Evolutionary conservation across 2,329 filamentous ascomycete genomes (phyloP).

Genomic region (Sodiomyces alkalinus): DNA sequence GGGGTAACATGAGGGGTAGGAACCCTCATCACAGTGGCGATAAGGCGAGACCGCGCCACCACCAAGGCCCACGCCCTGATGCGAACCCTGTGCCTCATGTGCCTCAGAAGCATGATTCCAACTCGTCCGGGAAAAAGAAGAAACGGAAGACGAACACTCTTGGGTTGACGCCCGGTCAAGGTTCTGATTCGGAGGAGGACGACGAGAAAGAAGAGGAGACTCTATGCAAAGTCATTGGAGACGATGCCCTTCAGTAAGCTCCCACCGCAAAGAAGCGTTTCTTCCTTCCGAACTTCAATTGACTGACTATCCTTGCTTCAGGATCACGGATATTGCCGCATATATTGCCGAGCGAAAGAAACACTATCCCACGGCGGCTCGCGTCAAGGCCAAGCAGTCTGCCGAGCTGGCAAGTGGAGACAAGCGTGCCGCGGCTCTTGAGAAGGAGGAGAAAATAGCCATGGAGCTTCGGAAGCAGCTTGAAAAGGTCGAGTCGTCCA

Average conservation of each 20-base stretch:
- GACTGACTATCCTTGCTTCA: too few species aligned
- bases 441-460: conserved; percentile 47
- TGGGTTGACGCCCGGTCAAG: conserved; percentile 52
- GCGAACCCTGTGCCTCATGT: conserved; percentile 8
- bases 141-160: conserved; percentile 58
- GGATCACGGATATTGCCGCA: conserved; percentile 53
- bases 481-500: conserved; percentile 54
- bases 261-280: too few species aligned
- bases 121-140: conserved; percentile 42
- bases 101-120: conserved; percentile 10
- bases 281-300: too few species aligned
- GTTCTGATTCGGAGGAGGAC: conserved; percentile 50
- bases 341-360: conserved; percentile 73
- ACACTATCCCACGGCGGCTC: conserved; percentile 65
- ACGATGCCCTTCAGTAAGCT: conserved; percentile 38
- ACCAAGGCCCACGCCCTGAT: conserved; percentile 5
- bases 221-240: conserved; percentile 37
- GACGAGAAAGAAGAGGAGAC: conserved; percentile 59
- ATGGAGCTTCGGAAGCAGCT: conserved; percentile 49
- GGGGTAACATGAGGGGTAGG: conserved; percentile 11
- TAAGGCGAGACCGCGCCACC: conserved; percentile 15
- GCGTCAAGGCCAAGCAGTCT: conserved; percentile 48
- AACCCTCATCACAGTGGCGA: conserved; percentile 23
- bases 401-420: conserved; percentile 24
- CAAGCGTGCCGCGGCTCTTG: conserved; percentile 10